Conservation (phyloP, 371 early-diverging fungal species). For the Capillidium rhysosporum region DNA sequence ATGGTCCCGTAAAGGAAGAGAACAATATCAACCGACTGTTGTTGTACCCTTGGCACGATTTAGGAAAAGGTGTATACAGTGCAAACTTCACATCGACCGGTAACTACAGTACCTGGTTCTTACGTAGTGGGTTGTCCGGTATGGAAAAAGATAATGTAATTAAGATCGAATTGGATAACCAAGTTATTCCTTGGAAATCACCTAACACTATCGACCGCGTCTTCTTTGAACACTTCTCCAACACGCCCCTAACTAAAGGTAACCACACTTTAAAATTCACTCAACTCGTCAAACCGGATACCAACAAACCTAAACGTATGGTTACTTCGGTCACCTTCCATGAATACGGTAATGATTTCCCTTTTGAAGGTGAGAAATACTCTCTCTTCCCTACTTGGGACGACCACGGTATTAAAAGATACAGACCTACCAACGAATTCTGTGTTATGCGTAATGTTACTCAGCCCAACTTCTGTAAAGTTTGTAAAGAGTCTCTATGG, state of each 20-base stretch:
- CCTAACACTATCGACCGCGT: constrained; percentile 23
- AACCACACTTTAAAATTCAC: background rate
- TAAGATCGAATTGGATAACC: constrained; percentile 19
- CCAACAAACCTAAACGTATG: constrained; percentile 24
- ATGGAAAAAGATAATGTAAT: constrained; percentile 18
- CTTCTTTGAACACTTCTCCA: constrained; percentile 18
- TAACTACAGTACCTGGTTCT: constrained; percentile 17
- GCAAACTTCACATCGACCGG: constrained; percentile 24
- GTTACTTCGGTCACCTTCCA: constrained; percentile 27
- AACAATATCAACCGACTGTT: constrained; percentile 15
- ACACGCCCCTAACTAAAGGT: background rate
- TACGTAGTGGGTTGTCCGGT: constrained; percentile 27
- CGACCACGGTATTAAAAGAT: constrained; percentile 15
- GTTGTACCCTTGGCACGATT: constrained; percentile 31
- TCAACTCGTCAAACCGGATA: background rate
- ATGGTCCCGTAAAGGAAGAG: constrained; percentile 14
- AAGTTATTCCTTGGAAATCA: constrained; percentile 19
- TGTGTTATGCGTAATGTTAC: constrained; percentile 42
- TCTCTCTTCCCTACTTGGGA: constrained; percentile 25
- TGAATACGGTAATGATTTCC: constrained; percentile 22
- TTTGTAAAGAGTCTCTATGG: constrained; percentile 38
- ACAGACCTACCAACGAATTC: constrained; percentile 26
- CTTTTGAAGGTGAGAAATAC: constrained; percentile 15
- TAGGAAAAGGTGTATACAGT: constrained; percentile 23
- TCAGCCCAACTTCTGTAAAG: constrained; percentile 19